Evolutionary conservation across 371 early-diverging fungal species (phyloP).

Genomic region (Mortierella sp.): DNA sequence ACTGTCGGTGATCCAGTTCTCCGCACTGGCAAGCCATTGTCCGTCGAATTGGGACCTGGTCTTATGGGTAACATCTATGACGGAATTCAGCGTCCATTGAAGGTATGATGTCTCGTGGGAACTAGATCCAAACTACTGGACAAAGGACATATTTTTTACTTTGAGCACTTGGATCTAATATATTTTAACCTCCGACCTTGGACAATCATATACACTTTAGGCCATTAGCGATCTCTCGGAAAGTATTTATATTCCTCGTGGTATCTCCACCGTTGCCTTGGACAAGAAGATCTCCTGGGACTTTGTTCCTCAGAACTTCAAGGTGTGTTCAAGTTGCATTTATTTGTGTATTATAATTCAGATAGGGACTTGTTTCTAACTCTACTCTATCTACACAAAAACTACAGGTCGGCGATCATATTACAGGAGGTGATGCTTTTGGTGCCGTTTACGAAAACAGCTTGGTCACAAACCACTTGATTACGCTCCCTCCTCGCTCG

Average conservation of each 20-base stretch:
- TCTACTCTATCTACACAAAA: not conserved
- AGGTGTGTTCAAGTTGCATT: conserved; percentile 60
- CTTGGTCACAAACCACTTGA: conserved; percentile 91
- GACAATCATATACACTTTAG: conserved; percentile 51
- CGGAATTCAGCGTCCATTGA: conserved; percentile 99
- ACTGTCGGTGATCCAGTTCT: conserved; percentile 99
- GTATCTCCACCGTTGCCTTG: conserved; percentile 97
- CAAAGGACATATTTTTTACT: not conserved
- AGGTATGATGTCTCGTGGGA: conserved; percentile 59
- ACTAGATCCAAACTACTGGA: not conserved
- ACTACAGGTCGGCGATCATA: conserved; percentile 91
- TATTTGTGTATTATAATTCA: not conserved
- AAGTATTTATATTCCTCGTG: conserved; percentile 99
- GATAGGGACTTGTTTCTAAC: not conserved
- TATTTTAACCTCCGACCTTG: not conserved
- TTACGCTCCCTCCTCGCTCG: conserved; percentile 97
- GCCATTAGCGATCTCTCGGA: conserved; percentile 94
- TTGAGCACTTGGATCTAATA: not conserved
- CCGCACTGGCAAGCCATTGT: conserved; percentile 97
- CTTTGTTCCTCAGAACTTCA: conserved; percentile 93
- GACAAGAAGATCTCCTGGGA: conserved; percentile 95
- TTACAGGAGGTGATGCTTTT: conserved; percentile 98
- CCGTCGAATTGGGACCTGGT: conserved; percentile 99
- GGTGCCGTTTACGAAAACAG: conserved; percentile 98
- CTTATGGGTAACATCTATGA: conserved; percentile 99